A percentile compares a stretch with the other conserved stretches of the same genome.
These are phyloP conservation scores for Sugiyamaella smithiae DNA, from an alignment of 805 yeast species.

Conservation along the genomic window DNA sequence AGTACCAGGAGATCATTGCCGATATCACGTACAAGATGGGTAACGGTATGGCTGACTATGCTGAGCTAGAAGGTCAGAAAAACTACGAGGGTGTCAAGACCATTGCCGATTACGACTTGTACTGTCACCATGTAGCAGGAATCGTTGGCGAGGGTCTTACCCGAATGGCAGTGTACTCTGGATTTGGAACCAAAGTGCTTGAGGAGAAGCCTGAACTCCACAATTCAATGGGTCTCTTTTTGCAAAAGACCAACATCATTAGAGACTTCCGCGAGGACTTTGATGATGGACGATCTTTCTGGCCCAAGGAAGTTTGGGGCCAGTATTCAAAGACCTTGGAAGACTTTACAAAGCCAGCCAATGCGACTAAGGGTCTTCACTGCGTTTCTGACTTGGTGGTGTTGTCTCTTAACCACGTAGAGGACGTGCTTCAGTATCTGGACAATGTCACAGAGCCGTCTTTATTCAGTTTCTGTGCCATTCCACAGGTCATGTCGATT, in stretches of 20 bases:
- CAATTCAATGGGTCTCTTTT: slow-evolving; percentile 89
- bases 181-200: slow-evolving; percentile 57
- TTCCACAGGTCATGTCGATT: slow-evolving; percentile 99
- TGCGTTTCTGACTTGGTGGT: slow-evolving; percentile 81
- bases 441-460: slow-evolving; percentile 77
- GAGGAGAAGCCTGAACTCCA: slow-evolving; percentile 55
- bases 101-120: slow-evolving; percentile 76
- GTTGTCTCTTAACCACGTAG: slow-evolving; percentile 74
- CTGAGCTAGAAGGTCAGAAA: slow-evolving; percentile 64
- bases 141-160: slow-evolving; percentile 96
- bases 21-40: slow-evolving; percentile 88
- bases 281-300: slow-evolving; percentile 87
- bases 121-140: slow-evolving; percentile 98
- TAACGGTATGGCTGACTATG: slow-evolving; percentile 95
- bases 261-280: slow-evolving; percentile 93
- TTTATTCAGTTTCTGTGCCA: slow-evolving; percentile 87
- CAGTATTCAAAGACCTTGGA: slow-evolving; percentile 63
- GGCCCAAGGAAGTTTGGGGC: slow-evolving; percentile 94
- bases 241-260: slow-evolving; percentile 94
- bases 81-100: slow-evolving; percentile 78
- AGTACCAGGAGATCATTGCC: slow-evolving; percentile 72
- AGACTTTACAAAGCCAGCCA: slow-evolving; percentile 54
- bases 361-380: slow-evolving; percentile 53
- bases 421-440: slow-evolving; percentile 71
- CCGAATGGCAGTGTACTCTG: slow-evolving; percentile 70